Evolutionary conservation across 2,329 filamentous ascomycete genomes (phyloP), one percentile per base, ranked within the genome.

Genomic region (Pseudopithomyces maydicus): DNA sequence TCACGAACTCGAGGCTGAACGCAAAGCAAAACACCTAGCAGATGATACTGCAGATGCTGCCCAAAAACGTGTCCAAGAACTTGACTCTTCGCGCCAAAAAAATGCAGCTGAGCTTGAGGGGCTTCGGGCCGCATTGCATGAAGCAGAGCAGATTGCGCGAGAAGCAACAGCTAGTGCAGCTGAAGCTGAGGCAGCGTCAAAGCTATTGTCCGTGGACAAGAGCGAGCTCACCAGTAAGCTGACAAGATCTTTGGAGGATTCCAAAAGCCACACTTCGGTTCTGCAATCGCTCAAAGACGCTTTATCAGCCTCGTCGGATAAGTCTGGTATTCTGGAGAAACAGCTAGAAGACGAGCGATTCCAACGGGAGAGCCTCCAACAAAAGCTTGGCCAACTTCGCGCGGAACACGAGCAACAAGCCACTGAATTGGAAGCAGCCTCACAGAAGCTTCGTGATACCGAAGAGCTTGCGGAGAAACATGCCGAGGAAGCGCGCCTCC

Each of bases 401-500:
- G 82, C 86, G 20, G 92, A 98, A 71, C 90, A 96, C 68, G 95
- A 98, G 70, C 85, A 90, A 50, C 86, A 87, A 33, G 89, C 87
- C 10, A 82, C 86, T 0, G 94, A 99, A 71, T 82, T 98, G 2
- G 91, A 92, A 43, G 84, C 84, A 19, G 84, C 87, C 0, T 88
- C 85, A 1, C 87, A 92, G 65, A 88, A 90, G 49, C 79, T 99
- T 47, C 87, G 85, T 39, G 93, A 97, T 74, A 88, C 91, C 0
- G 92, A 99, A 77, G 92, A 97, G 69, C 79, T 98, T 43, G 90
- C 91, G 1, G 90, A 96, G 69, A 92, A 89, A 65, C 89, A 97
- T 74, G 91, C 93, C 5, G 87, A 88, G 64, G 96, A 99, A 78
- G 94, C 95, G 6, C 85, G 88, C 55, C 90, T 90, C 15, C 94